Conservation (phyloP, 108 stramenopile genomes). For the Fragilaria crotonensis region DNA sequence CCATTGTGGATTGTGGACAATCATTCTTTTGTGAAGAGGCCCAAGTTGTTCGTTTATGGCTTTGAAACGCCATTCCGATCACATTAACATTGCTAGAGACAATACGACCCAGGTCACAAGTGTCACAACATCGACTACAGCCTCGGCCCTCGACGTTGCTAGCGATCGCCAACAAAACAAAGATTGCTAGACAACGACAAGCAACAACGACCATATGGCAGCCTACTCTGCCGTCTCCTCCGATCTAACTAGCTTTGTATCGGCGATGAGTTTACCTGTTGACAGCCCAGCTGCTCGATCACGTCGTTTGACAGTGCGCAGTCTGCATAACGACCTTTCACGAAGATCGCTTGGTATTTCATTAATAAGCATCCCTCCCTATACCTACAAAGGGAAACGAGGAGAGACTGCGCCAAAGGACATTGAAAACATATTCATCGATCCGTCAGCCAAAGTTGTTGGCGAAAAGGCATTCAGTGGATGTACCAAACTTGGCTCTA, state of each 20-base stretch:
- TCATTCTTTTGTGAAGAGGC: too few relatives aligned
- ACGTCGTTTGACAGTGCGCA: background rate
- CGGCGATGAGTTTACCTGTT: background rate
- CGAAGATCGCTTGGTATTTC: background rate
- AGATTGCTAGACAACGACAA: too few relatives aligned
- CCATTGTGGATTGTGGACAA: too few relatives aligned
- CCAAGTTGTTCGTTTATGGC: too few relatives aligned
- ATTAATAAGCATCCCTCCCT: background rate
- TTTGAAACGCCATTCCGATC: too few relatives aligned
- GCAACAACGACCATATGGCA: too few relatives aligned
- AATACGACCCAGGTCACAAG: too few relatives aligned
- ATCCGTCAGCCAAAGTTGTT: slow-evolving; percentile 21
- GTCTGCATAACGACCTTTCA: background rate
- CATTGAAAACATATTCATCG: background rate
- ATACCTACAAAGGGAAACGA: background rate
- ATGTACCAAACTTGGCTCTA: slow-evolving; percentile 23
- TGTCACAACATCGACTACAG: too few relatives aligned
- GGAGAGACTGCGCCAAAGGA: background rate
- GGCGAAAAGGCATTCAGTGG: slow-evolving; percentile 25
- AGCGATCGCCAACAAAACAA: too few relatives aligned
- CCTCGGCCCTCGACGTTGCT: too few relatives aligned
- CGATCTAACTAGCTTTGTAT: background rate
- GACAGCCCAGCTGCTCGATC: background rate
- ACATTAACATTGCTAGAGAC: too few relatives aligned
- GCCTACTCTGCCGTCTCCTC: background rate